Evolutionary conservation across 176 grass and related monocot genomes (phyloP), one percentile per base, ranked within the genome.

Genomic region (Oropetium thomaeum): DNA sequence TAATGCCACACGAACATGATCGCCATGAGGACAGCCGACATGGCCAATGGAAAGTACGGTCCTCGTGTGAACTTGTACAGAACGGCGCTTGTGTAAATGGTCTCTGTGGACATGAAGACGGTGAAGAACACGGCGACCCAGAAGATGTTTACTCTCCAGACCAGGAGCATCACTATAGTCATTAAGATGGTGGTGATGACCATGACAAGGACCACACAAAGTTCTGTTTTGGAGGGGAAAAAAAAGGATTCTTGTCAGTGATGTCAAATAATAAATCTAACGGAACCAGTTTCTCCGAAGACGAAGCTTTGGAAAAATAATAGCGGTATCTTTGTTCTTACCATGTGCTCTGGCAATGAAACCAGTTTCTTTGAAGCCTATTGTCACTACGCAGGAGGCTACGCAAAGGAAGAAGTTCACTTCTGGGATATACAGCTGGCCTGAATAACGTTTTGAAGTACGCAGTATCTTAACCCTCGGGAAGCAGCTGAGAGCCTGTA

Each of bases 1-100:
- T 96, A 96, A 62, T 96, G 86, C 93, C 93, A 96, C 5, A 90
- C 71, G 1, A 26, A 32, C 93, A 96, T 96, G 51, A 96, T 45
- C 7, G 65, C 57, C 89, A 96, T 96, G 16, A 92, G 59, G 3
- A 92, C 26, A 0, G 66, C 48, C 1, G 86, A 83, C 54, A 92
- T 84, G 8, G 57, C 77, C 52, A 96, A 0, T 1, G 93, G 93
- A 4, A 92, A 11, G 48, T 87, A 96, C 0, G 86, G 86, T 17
- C 89, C 89, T 0, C 90, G 16, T 0, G 60, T 79, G 45, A 96
- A 96, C 64, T 92, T 89, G 57, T 92, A 96, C 0, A 90, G 48
- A 16, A 87, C 87, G 0, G 90, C 87, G 15, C 82, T 81, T 34
- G 92, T 76, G 81, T 90, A 97, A 41, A 97, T 1, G 3, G 84